phyloP scores from a whole-genome alignment of 495 filamentous ascomycete species.

The Hypoxylon intermedium region DNA sequence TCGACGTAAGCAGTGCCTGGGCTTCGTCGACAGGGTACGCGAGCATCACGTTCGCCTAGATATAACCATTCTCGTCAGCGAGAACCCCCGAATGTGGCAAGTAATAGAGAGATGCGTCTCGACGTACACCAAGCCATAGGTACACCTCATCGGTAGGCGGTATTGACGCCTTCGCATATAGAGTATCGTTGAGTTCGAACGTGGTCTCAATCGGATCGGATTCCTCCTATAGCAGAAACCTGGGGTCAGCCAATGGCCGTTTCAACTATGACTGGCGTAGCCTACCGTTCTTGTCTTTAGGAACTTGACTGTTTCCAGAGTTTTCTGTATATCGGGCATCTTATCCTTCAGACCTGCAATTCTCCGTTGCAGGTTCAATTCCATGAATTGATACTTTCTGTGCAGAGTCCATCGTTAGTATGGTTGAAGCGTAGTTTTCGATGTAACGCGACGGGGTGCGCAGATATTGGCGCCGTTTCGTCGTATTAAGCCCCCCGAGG shows the following conservation, averaged over 20 bases:
- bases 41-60: slow-evolving; percentile 94
- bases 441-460: too few relatives aligned
- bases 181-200: slow-evolving; percentile 95
- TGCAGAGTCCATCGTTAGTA: slow-evolving; percentile 16
- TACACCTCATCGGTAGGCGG: slow-evolving; percentile 90
- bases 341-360: slow-evolving; percentile 88
- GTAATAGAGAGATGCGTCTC: neutral
- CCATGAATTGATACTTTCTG: slow-evolving; percentile 99
- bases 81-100: too few relatives aligned
- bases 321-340: slow-evolving; percentile 96
- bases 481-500: slow-evolving; percentile 5
- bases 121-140: slow-evolving; percentile 84
- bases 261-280: neutral
- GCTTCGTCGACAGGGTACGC: slow-evolving; percentile 91
- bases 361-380: slow-evolving; percentile 85
- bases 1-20: slow-evolving; percentile 75
- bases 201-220: slow-evolving; percentile 81
- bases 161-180: slow-evolving; percentile 87
- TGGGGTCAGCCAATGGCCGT: slow-evolving; percentile 10
- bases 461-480: too few relatives aligned
- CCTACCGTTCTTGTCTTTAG: slow-evolving; percentile 71
- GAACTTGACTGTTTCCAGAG: slow-evolving; percentile 91
- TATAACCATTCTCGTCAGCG: slow-evolving; percentile 9
- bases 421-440: too few relatives aligned
- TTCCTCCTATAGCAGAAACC: slow-evolving; percentile 41